Evolutionary conservation across 148 eudicot genomes (phyloP).

Genomic region (Rhododendron molle): DNA sequence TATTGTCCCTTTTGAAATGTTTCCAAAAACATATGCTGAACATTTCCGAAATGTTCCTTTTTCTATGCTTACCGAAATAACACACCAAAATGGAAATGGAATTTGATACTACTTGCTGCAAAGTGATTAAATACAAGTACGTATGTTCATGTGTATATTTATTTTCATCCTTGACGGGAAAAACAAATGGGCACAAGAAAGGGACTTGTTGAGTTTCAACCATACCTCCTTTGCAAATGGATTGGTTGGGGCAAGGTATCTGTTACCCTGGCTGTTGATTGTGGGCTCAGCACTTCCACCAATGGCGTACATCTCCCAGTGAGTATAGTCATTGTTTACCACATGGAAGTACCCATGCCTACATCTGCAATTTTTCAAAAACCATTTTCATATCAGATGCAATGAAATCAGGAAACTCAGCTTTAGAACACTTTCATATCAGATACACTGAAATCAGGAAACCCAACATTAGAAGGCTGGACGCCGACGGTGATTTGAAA

Average conservation of each 20-base stretch:
- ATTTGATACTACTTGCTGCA: not conserved
- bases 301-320: constrained; percentile 97
- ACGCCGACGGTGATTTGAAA: not conserved
- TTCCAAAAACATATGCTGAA: not conserved
- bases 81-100: not conserved
- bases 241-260: constrained; percentile 77
- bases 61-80: not conserved
- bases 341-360: constrained; percentile 95
- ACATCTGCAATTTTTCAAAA: constrained; percentile 48
- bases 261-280: constrained; percentile 92
- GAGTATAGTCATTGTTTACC: constrained; percentile 95
- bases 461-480: not conserved
- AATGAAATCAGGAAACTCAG: not conserved
- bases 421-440: not conserved
- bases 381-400: not conserved
- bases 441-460: not conserved
- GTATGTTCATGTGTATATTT: not conserved
- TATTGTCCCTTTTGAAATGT: not conserved
- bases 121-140: not conserved
- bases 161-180: not conserved
- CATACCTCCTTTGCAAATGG: constrained; percentile 78
- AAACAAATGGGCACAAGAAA: not conserved
- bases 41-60: not conserved
- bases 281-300: constrained; percentile 92
- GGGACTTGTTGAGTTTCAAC: not conserved